These are phyloP conservation scores for Paramecium primaurelia DNA, from an alignment of 73 alveolate species.

Conservation along the genomic window DNA sequence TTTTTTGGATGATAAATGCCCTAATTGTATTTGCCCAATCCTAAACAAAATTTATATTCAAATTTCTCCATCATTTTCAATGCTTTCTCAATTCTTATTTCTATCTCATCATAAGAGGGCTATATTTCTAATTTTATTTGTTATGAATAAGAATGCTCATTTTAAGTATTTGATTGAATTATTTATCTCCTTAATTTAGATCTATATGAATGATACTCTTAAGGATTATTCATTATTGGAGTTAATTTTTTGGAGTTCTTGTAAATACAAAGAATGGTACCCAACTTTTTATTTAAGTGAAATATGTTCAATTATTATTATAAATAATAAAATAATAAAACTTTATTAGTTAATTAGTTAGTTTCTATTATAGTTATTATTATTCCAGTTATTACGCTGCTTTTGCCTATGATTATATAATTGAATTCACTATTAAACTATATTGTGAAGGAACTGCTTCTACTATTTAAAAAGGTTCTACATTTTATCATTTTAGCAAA, in stretches of 20 bases:
- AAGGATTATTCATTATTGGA: not conserved
- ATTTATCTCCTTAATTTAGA: not conserved
- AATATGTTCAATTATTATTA: not conserved
- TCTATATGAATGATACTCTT: not conserved
- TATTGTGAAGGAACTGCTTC: not conserved
- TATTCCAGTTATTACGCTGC: not conserved
- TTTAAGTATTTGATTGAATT: not conserved
- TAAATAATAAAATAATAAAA: not conserved
- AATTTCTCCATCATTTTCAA: slow-evolving; percentile 22
- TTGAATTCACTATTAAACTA: not conserved
- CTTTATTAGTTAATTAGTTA: not conserved
- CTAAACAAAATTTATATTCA: not conserved
- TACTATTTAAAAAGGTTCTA: not conserved
- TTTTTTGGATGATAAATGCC: not conserved
- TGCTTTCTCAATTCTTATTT: not conserved
- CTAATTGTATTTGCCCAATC: not conserved
- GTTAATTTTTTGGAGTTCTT: not conserved
- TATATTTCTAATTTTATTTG: not conserved
- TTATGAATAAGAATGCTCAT: not conserved
- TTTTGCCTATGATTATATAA: not conserved
- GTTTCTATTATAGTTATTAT: not conserved
- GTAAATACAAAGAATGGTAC: not conserved
- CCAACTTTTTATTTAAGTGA: not conserved
- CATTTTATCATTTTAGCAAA: not conserved
- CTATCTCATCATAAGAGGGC: not conserved